These are phyloP conservation scores for Phyllosticta capitalensis DNA, from an alignment of 2,329 filamentous ascomycete genomes.

Conservation along the genomic window DNA sequence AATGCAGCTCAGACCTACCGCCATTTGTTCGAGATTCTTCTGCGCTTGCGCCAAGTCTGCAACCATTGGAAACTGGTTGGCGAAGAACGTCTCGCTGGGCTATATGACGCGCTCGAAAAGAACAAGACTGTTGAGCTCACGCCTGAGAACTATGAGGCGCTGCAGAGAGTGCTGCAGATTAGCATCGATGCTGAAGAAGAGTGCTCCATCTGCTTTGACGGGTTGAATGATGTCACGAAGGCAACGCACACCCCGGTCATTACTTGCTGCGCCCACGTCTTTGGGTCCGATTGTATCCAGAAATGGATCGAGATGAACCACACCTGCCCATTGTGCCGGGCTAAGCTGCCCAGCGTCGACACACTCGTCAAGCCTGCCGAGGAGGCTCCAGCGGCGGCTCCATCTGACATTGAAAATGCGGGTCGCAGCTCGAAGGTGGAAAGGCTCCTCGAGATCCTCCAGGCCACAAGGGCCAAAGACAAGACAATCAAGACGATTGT, in stretches of 20 bases:
- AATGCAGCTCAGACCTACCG: conserved; percentile 67
- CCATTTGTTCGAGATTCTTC: conserved; percentile 71
- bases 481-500: conserved; percentile 58
- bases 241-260: conserved; percentile 62
- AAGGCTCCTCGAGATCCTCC: conserved; percentile 64
- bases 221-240: conserved; percentile 11
- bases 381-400: conserved; percentile 26
- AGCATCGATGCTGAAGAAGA: conserved; percentile 74
- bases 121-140: conserved; percentile 61
- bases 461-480: conserved; percentile 54
- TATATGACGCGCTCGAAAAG: conserved; percentile 59
- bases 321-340: conserved; percentile 78
- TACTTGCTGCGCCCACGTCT: conserved; percentile 74
- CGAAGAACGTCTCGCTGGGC: conserved; percentile 56
- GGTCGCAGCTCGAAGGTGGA: conserved; percentile 71
- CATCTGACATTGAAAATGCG: conserved; percentile 47
- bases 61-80: conserved; percentile 82
- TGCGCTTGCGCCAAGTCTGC: conserved; percentile 69
- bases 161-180: conserved; percentile 67
- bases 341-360: conserved; percentile 44
- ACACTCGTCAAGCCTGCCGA: conserved; percentile 57
- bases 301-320: conserved; percentile 64
- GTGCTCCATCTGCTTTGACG: conserved; percentile 72
- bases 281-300: conserved; percentile 64
- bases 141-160: conserved; percentile 58